A percentile compares a stretch with the other conserved stretches of the same genome.
Conservation (phyloP, 257 asterid genomes). For the Solanum piurae region DNA sequence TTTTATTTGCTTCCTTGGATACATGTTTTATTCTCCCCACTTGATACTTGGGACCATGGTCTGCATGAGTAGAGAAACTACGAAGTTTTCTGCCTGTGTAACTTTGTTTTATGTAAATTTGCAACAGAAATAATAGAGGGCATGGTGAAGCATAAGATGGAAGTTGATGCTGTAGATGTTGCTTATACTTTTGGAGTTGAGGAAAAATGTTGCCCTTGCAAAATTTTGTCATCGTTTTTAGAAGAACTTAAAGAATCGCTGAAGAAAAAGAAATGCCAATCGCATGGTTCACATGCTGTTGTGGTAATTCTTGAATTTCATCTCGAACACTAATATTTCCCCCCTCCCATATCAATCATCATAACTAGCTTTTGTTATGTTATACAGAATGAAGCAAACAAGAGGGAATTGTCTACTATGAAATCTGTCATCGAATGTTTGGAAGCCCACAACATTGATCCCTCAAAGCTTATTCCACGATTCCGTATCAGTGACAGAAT, state of each 20-base stretch:
- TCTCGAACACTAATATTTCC: neutral
- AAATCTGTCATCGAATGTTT: conserved; percentile 46
- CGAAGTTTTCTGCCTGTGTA: neutral
- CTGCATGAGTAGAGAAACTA: neutral
- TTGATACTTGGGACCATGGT: neutral
- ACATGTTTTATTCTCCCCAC: neutral
- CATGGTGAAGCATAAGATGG: conserved; percentile 53
- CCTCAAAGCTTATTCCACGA: conserved; percentile 50
- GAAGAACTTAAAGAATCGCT: conserved; percentile 38
- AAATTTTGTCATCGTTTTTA: conserved; percentile 45
- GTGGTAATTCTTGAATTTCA: conserved; percentile 22
- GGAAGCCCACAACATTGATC: conserved; percentile 56
- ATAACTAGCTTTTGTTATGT: neutral
- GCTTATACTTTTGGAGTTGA: conserved; percentile 54
- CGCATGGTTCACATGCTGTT: conserved; percentile 31
- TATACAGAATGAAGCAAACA: conserved; percentile 61
- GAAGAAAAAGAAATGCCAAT: conserved; percentile 31
- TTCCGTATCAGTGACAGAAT: conserved; percentile 64
- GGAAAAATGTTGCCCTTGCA: conserved; percentile 40
- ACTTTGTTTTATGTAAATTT: neutral
- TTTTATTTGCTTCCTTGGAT: neutral
- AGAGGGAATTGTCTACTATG: conserved; percentile 43
- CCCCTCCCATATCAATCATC: neutral
- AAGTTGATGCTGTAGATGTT: conserved; percentile 63
- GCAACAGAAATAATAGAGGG: conserved; percentile 52